Evolutionary conservation across 2,329 filamentous ascomycete species (phyloP).

Genomic region (Alternaria gansuensis): DNA sequence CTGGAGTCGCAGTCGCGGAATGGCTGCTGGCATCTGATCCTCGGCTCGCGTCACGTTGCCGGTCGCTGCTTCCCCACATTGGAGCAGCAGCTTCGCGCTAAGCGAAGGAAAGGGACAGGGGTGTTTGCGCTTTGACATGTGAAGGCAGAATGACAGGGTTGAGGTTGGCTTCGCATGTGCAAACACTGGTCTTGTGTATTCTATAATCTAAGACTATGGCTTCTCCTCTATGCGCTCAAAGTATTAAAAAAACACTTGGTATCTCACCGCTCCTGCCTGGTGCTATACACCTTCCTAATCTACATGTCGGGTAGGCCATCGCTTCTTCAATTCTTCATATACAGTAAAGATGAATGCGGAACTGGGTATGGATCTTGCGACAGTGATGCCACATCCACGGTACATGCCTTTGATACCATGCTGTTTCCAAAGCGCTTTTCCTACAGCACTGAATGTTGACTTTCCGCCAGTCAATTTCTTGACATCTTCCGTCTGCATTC

Average conservation of each 20-base stretch:
- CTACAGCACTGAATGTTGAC: conserved; percentile 76
- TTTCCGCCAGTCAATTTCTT: conserved; percentile 62
- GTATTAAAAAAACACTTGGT: conserved; percentile 19
- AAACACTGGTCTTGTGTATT: conserved; percentile 3
- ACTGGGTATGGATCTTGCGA: conserved; percentile 85
- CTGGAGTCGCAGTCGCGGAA: conserved; percentile 27
- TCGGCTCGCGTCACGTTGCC: conserved; percentile 50
- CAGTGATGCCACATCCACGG: conserved; percentile 93
- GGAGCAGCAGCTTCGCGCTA: conserved; percentile 25
- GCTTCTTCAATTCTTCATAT: conserved; percentile 81
- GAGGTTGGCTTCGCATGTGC: conserved; percentile 28
- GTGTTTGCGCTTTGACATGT: conserved; percentile 37
- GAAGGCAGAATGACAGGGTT: conserved; percentile 23
- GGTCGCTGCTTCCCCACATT: conserved; percentile 46
- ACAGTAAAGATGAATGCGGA: conserved; percentile 99
- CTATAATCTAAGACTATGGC: background rate
- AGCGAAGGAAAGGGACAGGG: conserved; percentile 25
- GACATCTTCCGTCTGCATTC: conserved; percentile 90
- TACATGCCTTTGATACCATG: conserved; percentile 88
- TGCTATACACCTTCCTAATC: conserved; percentile 19
- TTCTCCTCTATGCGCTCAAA: conserved; percentile 11
- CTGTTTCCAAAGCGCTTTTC: conserved; percentile 77
- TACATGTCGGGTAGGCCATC: conserved; percentile 40
- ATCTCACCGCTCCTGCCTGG: conserved; percentile 20
- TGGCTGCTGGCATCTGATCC: conserved; percentile 38